Base-by-base conservation (phyloP, 169 alveolate genomes). In the Plasmodium relictum region DNA sequence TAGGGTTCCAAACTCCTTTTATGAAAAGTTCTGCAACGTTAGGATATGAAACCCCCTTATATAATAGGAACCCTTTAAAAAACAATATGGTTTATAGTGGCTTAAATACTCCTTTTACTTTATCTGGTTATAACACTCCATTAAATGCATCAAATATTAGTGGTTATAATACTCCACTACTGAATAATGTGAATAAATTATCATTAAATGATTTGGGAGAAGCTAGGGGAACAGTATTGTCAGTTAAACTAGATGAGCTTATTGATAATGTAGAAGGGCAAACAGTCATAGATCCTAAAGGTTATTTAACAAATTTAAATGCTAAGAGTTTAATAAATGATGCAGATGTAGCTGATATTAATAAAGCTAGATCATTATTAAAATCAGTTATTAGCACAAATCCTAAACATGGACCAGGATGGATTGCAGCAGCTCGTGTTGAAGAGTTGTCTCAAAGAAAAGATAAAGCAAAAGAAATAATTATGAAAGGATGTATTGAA, bases 401-500 rank as follows among this genome's bases (percentile, higher is more conserved):
- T 89, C 99, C 99, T 4, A 96, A 97, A 50, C 98, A 97, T 93
- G 98, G 99, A 2, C 97, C 97, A 22, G 99, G 99, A 22, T 99
- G 99, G 99, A 98, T 99, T 26, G 99, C 99, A 24, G 99, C 99
- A 18, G 99, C 99, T 20, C 95, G 99, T 45, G 91, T 99, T 74
- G 99, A 99, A 90, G 99, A 98, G 83, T 91, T 97, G 50, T 99
- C 98, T 20, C 97, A 96, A 48, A 97, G 98, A 78, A 72, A 97
- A 85, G 92, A 97, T 50, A 96, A 96, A 31, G 99, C 99, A 26
- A 96, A 99, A 61, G 99, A 98, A 91, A 93, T 99, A 39, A 96
- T 99, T 45, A 97, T 98, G 0, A 94, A 98, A 78, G 99, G 99
- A 18, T 97, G 99, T 66, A 94, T 96, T 89, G 95, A 97, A 66